Conservation (phyloP, 116 monocot species). For the Phalaenopsis hybrid region DNA sequence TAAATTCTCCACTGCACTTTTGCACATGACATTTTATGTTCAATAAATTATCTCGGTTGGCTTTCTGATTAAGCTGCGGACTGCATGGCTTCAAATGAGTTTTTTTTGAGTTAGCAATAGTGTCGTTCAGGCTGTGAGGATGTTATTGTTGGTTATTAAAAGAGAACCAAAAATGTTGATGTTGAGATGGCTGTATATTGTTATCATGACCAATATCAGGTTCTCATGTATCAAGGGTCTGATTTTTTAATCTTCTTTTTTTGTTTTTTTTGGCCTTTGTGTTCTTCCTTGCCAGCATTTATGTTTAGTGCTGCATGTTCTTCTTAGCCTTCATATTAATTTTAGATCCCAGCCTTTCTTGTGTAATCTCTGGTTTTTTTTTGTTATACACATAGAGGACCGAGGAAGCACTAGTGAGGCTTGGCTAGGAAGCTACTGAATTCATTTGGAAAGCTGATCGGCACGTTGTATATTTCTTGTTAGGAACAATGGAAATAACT, state of each 20-base stretch:
- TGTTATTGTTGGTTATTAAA: not conserved
- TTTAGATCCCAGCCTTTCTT: not conserved
- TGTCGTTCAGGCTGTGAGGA: not conserved
- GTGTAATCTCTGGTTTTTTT: not conserved
- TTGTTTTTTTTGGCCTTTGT: not conserved
- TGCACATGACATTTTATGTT: not conserved
- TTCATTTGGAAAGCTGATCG: not conserved
- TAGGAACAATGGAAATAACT: not conserved
- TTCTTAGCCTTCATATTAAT: not conserved
- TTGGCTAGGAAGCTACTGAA: too few species aligned
- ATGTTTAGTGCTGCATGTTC: not conserved
- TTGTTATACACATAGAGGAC: not conserved
- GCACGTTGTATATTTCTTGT: not conserved
- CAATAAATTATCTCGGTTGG: not conserved
- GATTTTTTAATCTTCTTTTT: not conserved
- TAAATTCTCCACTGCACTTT: not conserved
- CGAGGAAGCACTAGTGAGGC: not conserved
- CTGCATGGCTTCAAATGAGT: not conserved
- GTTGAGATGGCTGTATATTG: not conserved
- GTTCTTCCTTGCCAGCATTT: not conserved
- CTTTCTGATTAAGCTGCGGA: not conserved
- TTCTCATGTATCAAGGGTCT: not conserved
- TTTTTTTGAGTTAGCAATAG: not conserved
- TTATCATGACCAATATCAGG: not conserved
- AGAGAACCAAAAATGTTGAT: not conserved